Conservation (phyloP, 306 rosid species). For the Prinsepia uniflora region DNA sequence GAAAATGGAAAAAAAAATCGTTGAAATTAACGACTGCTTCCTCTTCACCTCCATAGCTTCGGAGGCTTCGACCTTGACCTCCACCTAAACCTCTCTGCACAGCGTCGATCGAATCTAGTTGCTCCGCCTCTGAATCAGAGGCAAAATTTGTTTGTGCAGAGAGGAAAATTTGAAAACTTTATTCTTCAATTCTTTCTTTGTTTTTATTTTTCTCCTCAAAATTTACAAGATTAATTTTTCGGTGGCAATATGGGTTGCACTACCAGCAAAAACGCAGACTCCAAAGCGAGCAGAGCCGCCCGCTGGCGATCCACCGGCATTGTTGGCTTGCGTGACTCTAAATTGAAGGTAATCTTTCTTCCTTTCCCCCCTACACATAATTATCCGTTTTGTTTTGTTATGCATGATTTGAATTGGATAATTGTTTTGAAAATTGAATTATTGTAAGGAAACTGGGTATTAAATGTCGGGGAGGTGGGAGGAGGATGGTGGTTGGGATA, state of each 20-base stretch:
- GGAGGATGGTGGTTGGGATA: neutral
- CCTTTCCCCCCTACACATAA: neutral
- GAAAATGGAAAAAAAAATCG: neutral
- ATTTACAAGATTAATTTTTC: conserved; percentile 9
- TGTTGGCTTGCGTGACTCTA: conserved; percentile 84
- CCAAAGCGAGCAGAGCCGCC: conserved; percentile 52
- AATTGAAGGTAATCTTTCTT: conserved; percentile 60
- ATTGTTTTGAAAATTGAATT: conserved; percentile 3
- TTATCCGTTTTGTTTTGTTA: neutral
- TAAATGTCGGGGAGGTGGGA: conserved; percentile 2
- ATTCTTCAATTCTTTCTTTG: neutral
- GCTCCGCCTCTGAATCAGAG: neutral
- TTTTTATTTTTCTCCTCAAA: too few relatives aligned
- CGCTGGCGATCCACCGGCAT: conserved; percentile 98
- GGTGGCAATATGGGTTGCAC: conserved; percentile 56
- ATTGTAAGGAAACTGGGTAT: neutral
- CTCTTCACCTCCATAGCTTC: neutral
- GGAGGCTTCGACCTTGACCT: conserved; percentile 1
- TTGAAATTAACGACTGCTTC: neutral
- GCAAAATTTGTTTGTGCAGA: neutral
- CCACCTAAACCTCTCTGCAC: conserved; percentile 19
- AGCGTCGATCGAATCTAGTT: neutral
- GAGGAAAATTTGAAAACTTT: neutral
- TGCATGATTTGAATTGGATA: neutral
- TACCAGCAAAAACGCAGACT: conserved; percentile 52